phyloP scores from a whole-genome alignment of 768 basidiomycete species.

The Podaxis pistillaris region DNA sequence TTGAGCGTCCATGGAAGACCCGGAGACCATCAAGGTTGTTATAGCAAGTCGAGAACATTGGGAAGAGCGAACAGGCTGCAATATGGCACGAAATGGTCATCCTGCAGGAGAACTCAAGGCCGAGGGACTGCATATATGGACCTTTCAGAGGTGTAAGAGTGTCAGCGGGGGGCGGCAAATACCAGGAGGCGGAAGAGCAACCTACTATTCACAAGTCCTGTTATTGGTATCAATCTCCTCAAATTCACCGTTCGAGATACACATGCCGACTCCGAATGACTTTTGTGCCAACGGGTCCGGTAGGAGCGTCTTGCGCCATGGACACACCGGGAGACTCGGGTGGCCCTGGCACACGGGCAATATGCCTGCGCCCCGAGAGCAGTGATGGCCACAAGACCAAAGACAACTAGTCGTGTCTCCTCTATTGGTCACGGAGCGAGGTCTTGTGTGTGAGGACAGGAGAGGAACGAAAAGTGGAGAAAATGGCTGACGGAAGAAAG shows the following conservation, averaged over 20 bases:
- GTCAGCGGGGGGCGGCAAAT: not conserved
- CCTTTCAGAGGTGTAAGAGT: not conserved
- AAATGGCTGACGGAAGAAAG: not conserved
- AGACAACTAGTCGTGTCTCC: no score
- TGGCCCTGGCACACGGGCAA: no score
- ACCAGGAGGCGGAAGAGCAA: not conserved
- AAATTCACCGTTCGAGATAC: no score
- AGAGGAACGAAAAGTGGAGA: not conserved
- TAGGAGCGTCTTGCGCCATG: no score
- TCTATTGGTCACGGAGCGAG: not conserved
- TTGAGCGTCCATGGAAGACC: no score
- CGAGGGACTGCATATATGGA: not conserved
- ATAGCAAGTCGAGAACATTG: not conserved
- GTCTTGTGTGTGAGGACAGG: not conserved
- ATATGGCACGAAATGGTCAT: not conserved
- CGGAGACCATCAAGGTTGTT: no score
- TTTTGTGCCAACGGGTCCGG: not conserved
- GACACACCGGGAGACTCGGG: not conserved
- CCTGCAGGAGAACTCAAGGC: not conserved
- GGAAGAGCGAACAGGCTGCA: not conserved
- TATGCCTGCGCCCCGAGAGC: no score
- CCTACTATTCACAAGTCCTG: not conserved
- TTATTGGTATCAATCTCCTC: not conserved
- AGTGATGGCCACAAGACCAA: no score
- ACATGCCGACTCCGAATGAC: not conserved